Conservation (phyloP, 2,329 filamentous ascomycete genomes). For the Aspergillus proliferans region DNA sequence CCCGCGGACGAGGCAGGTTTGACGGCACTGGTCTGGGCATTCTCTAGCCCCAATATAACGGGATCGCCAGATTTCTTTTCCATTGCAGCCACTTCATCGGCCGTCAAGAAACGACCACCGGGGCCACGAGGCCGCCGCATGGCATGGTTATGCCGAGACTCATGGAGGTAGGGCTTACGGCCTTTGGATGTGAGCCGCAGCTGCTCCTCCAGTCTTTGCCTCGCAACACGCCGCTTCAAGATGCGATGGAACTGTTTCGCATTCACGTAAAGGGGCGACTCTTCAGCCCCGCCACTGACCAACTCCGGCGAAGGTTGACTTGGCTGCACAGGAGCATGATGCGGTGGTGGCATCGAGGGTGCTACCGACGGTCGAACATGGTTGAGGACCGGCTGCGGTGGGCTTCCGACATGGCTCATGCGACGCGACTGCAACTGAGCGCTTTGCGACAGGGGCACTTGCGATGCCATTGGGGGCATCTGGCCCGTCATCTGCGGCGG, state of each 20-base stretch:
- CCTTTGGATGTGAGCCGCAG: slow-evolving; percentile 89
- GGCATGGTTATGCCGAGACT: slow-evolving; percentile 95
- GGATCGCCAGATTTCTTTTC: slow-evolving; percentile 57
- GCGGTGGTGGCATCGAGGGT: slow-evolving; percentile 44
- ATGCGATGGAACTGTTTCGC: slow-evolving; percentile 99
- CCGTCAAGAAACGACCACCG: slow-evolving; percentile 90
- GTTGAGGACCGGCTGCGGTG: slow-evolving; percentile 70
- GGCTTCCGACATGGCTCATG: slow-evolving; percentile 70
- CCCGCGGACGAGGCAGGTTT: slow-evolving; percentile 29
- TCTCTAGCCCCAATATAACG: slow-evolving; percentile 27
- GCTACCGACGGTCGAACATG: slow-evolving; percentile 53
- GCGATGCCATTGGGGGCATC: slow-evolving; percentile 45
- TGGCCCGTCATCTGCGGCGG: slow-evolving; percentile 63
- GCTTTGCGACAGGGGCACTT: slow-evolving; percentile 48
- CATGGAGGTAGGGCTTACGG: slow-evolving; percentile 92
- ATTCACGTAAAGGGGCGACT: slow-evolving; percentile 94
- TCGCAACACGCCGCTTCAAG: slow-evolving; percentile 83
- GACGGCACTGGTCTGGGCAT: slow-evolving; percentile 20
- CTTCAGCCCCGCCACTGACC: slow-evolving; percentile 65
- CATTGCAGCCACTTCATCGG: slow-evolving; percentile 88
- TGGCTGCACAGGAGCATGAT: slow-evolving; percentile 56
- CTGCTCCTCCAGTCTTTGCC: slow-evolving; percentile 89
- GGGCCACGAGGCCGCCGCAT: slow-evolving; percentile 93
- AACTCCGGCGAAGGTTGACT: slow-evolving; percentile 76
- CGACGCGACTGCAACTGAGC: slow-evolving; percentile 59